Evolutionary conservation across 2,329 filamentous ascomycete species (phyloP), one percentile per base, ranked within the genome.

Genomic region (Calonectria honghensis): DNA sequence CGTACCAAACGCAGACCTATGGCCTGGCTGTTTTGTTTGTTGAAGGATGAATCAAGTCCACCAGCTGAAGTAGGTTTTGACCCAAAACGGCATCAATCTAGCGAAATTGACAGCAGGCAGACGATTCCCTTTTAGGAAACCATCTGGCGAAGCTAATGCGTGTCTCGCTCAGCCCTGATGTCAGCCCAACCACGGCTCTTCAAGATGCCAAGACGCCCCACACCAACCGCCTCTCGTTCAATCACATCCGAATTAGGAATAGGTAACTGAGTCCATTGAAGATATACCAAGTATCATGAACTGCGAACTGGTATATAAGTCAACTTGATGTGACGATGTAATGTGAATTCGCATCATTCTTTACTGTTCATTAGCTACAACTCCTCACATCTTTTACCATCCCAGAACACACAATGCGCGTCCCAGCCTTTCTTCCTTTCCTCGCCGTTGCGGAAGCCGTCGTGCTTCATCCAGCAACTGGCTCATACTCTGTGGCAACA

Each of bases 401-500:
- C 24, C 48, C 29, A 29, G 52, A 50, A 37, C 27, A 68, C 41
- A 73, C 7, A 6, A 83, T 82, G 82, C 75, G 74, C 14, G 51
- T 79, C 24, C 57, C 68, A 3, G 6, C 71, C 11, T 32, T 80
- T n/a, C 37, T 78, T 1, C 27, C 77, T 1, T 54, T 79, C 0
- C 37, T 80, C 0, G 35, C 81, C 4, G 70, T 74, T 13, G 45
- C 77, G 0, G 77, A 77, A 20, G 82, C 82, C 7, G 27, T 83
- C 7, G 65, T 82, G 6, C 72, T 85, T 0, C 1, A 76, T 77
- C 0, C 80, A 7, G 45, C 82, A 0, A 79, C 67, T n/a, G 84
- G 84, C 0, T 79, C 82, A 6, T 85, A 81, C 48, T 74, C 76
- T 2, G 82, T 85, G 13, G 79, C 81, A 35, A 73, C 81, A 27